phyloP scores from a whole-genome alignment of 2,329 filamentous ascomycete genomes.

The Blastomyces gilchristii region DNA sequence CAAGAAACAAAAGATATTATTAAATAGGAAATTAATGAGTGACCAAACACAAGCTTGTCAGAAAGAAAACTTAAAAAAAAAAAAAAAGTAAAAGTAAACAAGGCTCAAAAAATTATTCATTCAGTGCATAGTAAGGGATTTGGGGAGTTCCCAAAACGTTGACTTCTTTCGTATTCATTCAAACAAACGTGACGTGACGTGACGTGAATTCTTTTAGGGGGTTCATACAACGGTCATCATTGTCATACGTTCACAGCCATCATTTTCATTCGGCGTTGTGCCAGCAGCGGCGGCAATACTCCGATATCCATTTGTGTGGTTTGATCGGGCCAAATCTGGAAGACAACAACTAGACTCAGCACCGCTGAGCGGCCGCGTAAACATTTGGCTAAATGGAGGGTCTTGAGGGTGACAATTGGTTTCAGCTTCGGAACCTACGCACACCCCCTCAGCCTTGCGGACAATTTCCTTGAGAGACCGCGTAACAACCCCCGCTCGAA shows the following conservation, averaged over 20 bases:
- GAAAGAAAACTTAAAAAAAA: neutral
- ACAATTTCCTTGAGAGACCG: conserved; percentile 41
- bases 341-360: conserved; percentile 17
- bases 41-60: conserved; percentile 1
- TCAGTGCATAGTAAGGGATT: neutral
- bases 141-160: neutral
- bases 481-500: conserved; percentile 40
- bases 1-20: neutral
- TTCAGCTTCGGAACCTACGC: conserved; percentile 18
- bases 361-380: conserved; percentile 32
- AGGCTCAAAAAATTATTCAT: neutral
- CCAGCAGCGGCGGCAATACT: neutral
- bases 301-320: conserved; percentile 6
- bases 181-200: neutral
- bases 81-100: neutral
- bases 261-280: conserved; percentile 11
- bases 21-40: neutral
- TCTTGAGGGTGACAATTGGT: conserved; percentile 25
- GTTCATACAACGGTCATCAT: conserved; percentile 12
- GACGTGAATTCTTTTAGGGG: neutral
- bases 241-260: conserved; percentile 12
- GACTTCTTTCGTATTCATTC: neutral
- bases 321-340: neutral
- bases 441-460: conserved; percentile 40
- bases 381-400: conserved; percentile 41